Base-by-base conservation (phyloP, 2,329 filamentous ascomycete genomes). In the Zasmidium angulare region DNA sequence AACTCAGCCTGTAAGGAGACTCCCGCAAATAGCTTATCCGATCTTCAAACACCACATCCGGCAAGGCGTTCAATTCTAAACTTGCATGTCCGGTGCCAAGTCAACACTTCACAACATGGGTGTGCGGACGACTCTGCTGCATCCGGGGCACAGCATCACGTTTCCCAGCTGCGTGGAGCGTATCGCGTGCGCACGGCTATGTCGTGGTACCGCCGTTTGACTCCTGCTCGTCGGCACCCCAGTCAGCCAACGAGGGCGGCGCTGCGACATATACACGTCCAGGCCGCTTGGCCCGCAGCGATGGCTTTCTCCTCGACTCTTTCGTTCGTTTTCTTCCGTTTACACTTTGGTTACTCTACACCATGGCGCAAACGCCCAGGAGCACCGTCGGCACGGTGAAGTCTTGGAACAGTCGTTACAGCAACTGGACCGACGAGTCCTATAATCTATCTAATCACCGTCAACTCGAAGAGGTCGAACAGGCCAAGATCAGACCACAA, bases 301-400 rank as follows among this genome's bases (percentile, higher is more conserved):
- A 24, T 24, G 46, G 26, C 47, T 49, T 47, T 49, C n/a, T 40
- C 24, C 43, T 50, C 31, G 22, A 43, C 29, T 54, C 36, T 50
- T 46, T 52, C 54, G 43, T 40, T 58, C 58, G 55, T 57, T 60
- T 60, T 52, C 52, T 21, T 50, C 31, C 21, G 51, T 46, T 40
- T 54, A 29, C 52, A 29, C 23, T 54, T 43, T 49, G 53, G 40
- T 50, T 47, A 48, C 36, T 59, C 53, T 57, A 57, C 60, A 60
- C 52, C 56, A 71, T 71, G 69, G 61, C 68, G 26, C 63, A 69
- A 56, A 72, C 69, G 26, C 69, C 69, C 24, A 57, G 66, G 46
- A 69, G 67, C 56, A 70, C 69, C 56, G 64, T 70, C 24, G 69
- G 69, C 29, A 72, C 69, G 46, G 68, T 69, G 54, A 71, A 69